A percentile compares a stretch with the other conserved stretches of the same genome.
These are phyloP conservation scores for Populus trichocarpa DNA, from an alignment of 441 rosid species.

Conservation along the genomic window DNA sequence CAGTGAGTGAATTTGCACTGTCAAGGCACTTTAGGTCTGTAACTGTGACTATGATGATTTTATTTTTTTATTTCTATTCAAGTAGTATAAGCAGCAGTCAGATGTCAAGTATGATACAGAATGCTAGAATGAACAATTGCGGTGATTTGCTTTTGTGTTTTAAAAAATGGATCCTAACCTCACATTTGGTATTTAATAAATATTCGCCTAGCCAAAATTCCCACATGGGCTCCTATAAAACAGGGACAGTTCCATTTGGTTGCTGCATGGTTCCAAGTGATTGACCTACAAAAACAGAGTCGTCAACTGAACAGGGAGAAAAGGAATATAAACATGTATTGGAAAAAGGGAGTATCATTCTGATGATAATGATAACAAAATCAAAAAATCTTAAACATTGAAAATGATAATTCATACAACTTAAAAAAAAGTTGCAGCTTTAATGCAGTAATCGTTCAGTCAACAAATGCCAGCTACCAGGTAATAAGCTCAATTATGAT, in stretches of 20 bases:
- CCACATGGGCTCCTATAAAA: conserved; percentile 33
- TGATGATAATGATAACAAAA: not conserved
- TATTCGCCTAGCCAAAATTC: conserved; percentile 24
- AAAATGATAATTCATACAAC: not conserved
- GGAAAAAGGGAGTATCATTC: not conserved
- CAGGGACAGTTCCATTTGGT: conserved; percentile 47
- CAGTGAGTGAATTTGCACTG: not conserved
- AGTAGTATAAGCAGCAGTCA: conserved; percentile 20
- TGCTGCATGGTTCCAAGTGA: conserved; percentile 38
- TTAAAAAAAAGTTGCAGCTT: not conserved
- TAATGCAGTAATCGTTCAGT: not conserved
- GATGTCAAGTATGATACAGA: conserved; percentile 12
- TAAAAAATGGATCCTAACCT: conserved; percentile 44
- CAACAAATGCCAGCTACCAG: not conserved
- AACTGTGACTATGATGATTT: not conserved
- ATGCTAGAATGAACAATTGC: conserved; percentile 29
- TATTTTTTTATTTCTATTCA: conserved; percentile 23
- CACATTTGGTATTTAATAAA: conserved; percentile 33
- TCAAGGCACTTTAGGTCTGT: not conserved
- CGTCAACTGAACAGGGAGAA: not conserved
- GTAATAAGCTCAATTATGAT: not conserved
- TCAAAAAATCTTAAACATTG: not conserved
- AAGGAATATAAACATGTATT: not conserved
- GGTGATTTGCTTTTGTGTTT: conserved; percentile 19
- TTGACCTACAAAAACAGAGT: conserved; percentile 36